These are phyloP conservation scores for Xylariaceae sp. DNA, from an alignment of 2,329 filamentous ascomycete species.

Conservation along the genomic window DNA sequence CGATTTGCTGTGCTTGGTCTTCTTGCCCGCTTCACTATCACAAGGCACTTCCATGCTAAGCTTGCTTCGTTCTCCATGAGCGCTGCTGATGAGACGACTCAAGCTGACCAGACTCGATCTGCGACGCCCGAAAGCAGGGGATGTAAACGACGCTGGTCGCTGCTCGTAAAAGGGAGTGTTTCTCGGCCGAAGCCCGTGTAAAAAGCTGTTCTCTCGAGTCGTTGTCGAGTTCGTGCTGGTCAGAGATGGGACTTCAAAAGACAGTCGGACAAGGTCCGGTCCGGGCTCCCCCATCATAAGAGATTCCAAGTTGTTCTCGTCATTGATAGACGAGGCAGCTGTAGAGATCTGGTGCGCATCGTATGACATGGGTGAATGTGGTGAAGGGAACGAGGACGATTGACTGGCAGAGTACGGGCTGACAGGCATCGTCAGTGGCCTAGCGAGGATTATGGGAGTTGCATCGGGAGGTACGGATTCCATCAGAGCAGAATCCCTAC, in stretches of 20 bases:
- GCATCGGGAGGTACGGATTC: constrained; percentile 50
- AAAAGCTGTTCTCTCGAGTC: constrained; percentile 59
- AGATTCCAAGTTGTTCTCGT: constrained; percentile 66
- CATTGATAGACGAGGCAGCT: constrained; percentile 66
- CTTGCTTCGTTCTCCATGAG: constrained; percentile 70
- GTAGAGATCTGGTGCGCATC: constrained; percentile 70
- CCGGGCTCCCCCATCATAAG: constrained; percentile 68
- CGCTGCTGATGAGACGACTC: constrained; percentile 68
- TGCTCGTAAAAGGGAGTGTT: constrained; percentile 47
- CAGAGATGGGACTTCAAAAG: constrained; percentile 65
- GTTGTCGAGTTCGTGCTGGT: constrained; percentile 75
- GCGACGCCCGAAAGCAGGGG: constrained; percentile 60
- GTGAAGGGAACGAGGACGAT: constrained; percentile 64
- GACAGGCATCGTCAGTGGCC: constrained; percentile 44
- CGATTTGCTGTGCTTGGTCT: constrained; percentile 56
- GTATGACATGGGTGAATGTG: constrained; percentile 62
- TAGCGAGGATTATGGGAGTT: constrained; percentile 41
- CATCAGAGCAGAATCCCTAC: constrained; percentile 37
- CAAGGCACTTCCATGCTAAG: constrained; percentile 61
- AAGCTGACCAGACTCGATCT: constrained; percentile 72
- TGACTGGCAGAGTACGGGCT: constrained; percentile 62
- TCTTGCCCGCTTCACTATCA: constrained; percentile 53
- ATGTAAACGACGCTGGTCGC: constrained; percentile 57
- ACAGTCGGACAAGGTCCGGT: constrained; percentile 62
- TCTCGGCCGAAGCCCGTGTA: constrained; percentile 34